phyloP scores from a whole-genome alignment of 768 basidiomycete genomes.

The Mycena vulgaris region DNA sequence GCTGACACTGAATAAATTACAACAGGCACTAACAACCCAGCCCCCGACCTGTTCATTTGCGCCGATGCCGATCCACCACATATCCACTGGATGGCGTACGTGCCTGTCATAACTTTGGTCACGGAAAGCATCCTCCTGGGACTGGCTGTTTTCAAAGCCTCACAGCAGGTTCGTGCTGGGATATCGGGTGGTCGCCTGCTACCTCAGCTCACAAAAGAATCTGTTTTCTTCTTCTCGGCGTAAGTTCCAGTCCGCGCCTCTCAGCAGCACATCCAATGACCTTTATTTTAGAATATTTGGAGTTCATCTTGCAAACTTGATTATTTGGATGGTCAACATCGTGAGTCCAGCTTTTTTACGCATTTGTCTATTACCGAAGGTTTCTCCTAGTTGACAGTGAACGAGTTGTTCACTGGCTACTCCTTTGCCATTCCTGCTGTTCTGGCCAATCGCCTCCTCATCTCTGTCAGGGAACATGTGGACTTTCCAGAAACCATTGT shows the following conservation, averaged over 20 bases:
- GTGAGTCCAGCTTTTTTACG: conserved; percentile 33
- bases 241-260: conserved; percentile 35
- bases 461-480: conserved; percentile 3
- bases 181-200: not conserved
- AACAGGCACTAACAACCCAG: conserved; percentile 9
- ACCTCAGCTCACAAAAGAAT: conserved; percentile 47
- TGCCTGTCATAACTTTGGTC: not conserved
- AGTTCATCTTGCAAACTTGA: conserved; percentile 50
- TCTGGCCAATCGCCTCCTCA: conserved; percentile 12
- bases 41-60: conserved; percentile 4
- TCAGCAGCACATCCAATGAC: not conserved
- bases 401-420: conserved; percentile 49
- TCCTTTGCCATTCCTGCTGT: conserved; percentile 16
- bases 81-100: conserved; percentile 19
- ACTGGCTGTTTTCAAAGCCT: conserved; percentile 8
- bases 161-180: not conserved
- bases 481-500: not conserved
- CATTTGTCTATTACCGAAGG: not conserved
- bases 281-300: conserved; percentile 48
- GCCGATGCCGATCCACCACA: conserved; percentile 15
- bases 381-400: conserved; percentile 44
- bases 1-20: not conserved
- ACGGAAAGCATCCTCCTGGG: conserved; percentile 3
- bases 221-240: conserved; percentile 51
- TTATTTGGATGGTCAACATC: conserved; percentile 51